phyloP scores from a whole-genome alignment of 495 filamentous ascomycete genomes.

The Xylaria telfairii region DNA sequence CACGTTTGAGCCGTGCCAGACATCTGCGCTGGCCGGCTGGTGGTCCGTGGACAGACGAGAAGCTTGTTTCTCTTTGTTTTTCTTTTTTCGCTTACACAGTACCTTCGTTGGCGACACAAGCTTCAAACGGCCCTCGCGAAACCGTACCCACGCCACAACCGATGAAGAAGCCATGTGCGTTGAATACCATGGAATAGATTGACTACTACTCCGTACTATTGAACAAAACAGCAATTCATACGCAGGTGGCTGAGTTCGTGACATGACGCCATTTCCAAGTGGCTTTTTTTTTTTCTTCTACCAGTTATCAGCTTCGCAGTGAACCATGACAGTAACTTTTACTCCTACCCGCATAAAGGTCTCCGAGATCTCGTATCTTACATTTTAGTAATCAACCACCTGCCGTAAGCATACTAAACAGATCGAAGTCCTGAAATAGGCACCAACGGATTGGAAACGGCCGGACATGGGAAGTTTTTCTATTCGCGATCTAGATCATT shows the following conservation, averaged over 20 bases:
- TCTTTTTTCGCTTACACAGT: not conserved
- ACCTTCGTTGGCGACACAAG: no score
- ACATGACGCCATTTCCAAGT: not conserved
- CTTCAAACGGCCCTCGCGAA: not conserved
- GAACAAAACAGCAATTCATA: not conserved
- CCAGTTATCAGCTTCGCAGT: no score
- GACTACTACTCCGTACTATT: no score
- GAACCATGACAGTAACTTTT: not conserved
- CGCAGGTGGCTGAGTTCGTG: slow-evolving; percentile 4
- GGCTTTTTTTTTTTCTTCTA: not conserved
- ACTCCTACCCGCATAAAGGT: no score
- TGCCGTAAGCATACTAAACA: not conserved
- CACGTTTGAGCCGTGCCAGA: not conserved
- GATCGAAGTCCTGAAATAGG: not conserved
- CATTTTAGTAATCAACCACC: not conserved
- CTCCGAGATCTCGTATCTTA: not conserved
- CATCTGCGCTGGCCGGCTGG: not conserved
- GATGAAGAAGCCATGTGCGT: no score
- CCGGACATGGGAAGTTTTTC: not conserved
- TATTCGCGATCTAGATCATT: not conserved
- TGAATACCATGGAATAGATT: slow-evolving; percentile 4
- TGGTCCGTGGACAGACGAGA: not conserved
- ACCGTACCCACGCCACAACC: not conserved
- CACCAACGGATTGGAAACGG: not conserved
- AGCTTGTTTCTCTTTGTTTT: slow-evolving; percentile 3